phyloP scores from a whole-genome alignment of 208 protist species.

The Crithidia thermophila region DNA sequence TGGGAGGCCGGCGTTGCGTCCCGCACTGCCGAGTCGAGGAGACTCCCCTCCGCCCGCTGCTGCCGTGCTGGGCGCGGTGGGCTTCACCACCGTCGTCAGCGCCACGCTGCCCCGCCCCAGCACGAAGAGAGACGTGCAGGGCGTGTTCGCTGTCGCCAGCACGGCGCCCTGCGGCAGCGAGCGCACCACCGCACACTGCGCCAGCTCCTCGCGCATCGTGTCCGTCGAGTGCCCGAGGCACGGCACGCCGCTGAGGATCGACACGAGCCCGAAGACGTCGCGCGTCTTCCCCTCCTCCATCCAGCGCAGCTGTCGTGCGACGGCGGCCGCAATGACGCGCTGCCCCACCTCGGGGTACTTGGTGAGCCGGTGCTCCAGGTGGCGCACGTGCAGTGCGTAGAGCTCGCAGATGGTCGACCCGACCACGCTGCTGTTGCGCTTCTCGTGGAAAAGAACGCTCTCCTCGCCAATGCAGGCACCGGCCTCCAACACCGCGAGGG shows the following conservation, averaged over 20 bases:
- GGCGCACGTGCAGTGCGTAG: slow-evolving; percentile 69
- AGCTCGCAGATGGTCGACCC: slow-evolving; percentile 77
- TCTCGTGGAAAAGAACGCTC: slow-evolving; percentile 79
- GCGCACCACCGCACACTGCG: slow-evolving; percentile 41
- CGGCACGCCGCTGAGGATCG: slow-evolving; percentile 72
- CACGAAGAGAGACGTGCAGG: slow-evolving; percentile 72
- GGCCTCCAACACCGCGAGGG: slow-evolving; percentile 59
- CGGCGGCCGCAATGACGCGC: slow-evolving; percentile 42
- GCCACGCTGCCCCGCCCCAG: slow-evolving; percentile 70
- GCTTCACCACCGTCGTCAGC: slow-evolving; percentile 27
- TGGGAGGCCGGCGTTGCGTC: not conserved
- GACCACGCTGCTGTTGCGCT: slow-evolving; percentile 73
- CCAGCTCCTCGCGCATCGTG: slow-evolving; percentile 62
- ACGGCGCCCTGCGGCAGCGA: slow-evolving; percentile 52
- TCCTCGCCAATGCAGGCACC: slow-evolving; percentile 82
- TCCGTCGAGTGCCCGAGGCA: slow-evolving; percentile 87
- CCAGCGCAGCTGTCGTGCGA: slow-evolving; percentile 64
- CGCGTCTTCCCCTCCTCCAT: slow-evolving; percentile 71
- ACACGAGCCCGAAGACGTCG: slow-evolving; percentile 66
- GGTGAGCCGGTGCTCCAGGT: slow-evolving; percentile 50
- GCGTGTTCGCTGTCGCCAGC: slow-evolving; percentile 44
- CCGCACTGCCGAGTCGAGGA: slow-evolving; percentile 5
- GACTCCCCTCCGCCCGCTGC: not conserved
- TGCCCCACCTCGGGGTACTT: slow-evolving; percentile 64
- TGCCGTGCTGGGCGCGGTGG: not conserved